Base-by-base conservation (phyloP, 2,329 filamentous ascomycete genomes). In the Penicillium sp. region DNA sequence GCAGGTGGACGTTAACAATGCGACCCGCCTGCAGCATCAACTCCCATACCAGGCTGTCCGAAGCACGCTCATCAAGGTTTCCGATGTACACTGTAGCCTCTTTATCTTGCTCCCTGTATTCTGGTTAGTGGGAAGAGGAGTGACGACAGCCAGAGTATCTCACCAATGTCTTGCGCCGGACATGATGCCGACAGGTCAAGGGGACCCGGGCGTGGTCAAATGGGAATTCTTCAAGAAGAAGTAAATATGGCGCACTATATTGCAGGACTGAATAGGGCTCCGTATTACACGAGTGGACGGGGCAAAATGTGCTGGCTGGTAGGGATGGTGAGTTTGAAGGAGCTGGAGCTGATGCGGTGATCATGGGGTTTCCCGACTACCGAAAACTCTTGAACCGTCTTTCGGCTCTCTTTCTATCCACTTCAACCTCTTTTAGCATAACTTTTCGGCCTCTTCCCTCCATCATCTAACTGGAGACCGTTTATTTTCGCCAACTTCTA, bases 31-130 rank as follows among this genome's bases (percentile, higher is more conserved):
- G 94, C 51, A 96, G 86, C 91, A 97, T 97, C 66, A 99, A 82
- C 79, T 99, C 94, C 87, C 94, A 96, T 62, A 99, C 85, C 63
- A 96, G 83, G 64, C 88, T 86, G 70, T 96, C 90, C 43, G 87
- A 88, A 61, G 94, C 89, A 72, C 94, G 90, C 79, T 99, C 94
- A 78, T 99, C 94, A 67, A 99, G 90, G 74, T 97, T 97, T 70
- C 94, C 94, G 64, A 97, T 90, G 74, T 99, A 99, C 72, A 97
- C 89, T 39, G 94, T 97, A 64, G 91, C 91, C 76, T 97, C 93
- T 75, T 96, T 96, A 76, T 97, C 93, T 79, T 97, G 93, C 72
- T 96, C 90, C 89, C 88, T 92, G 61, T 16, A n/a, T 26, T 13
- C 42, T 13, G 23, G 3, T 66, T 56, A 70, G 58, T 43, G 39